A percentile compares a stretch with the other conserved stretches of the same genome.
These are phyloP conservation scores for Huntiella moniliformis DNA, from an alignment of 2,329 filamentous ascomycete species.

Conservation along the genomic window DNA sequence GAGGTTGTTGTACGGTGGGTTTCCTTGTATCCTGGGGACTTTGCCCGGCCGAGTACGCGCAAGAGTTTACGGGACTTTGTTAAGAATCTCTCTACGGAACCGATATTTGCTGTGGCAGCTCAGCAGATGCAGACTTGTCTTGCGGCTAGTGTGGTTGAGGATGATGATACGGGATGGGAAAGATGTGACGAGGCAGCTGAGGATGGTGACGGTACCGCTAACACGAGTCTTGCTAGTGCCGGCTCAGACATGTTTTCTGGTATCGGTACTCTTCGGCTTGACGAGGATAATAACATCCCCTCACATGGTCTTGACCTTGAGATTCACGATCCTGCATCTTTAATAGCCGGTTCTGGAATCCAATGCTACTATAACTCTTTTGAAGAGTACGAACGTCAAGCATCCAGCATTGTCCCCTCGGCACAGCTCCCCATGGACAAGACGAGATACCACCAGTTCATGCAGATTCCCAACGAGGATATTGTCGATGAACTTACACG, in stretches of 20 bases:
- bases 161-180: conserved; percentile 91
- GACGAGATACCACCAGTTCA: conserved; percentile 73
- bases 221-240: conserved; percentile 13
- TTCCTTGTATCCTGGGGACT: conserved; percentile 76
- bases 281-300: conserved; percentile 20
- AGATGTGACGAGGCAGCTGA: conserved; percentile 44
- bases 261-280: conserved; percentile 28
- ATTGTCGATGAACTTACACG: conserved; percentile 83
- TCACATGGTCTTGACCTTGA: conserved; percentile 13
- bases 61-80: conserved; percentile 60
- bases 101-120: conserved; percentile 68
- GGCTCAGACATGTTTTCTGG: conserved; percentile 24
- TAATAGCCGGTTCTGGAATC: conserved; percentile 6
- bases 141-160: conserved; percentile 52
- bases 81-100: conserved; percentile 49
- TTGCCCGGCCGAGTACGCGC: conserved; percentile 59
- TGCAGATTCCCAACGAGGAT: conserved; percentile 67
- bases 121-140: conserved; percentile 70
- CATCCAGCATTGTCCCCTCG: conserved; percentile 50
- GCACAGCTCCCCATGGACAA: conserved; percentile 58
- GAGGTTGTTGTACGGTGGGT: conserved; percentile 81
- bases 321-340: conserved; percentile 9
- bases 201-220: conserved; percentile 16
- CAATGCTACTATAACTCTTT: conserved; percentile 38
- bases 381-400: conserved; percentile 67